A percentile compares a stretch with the other conserved stretches of the same genome.
Evolutionary conservation across 2,329 filamentous ascomycete species (phyloP).

Genomic region (Sclerotinia borealis): DNA sequence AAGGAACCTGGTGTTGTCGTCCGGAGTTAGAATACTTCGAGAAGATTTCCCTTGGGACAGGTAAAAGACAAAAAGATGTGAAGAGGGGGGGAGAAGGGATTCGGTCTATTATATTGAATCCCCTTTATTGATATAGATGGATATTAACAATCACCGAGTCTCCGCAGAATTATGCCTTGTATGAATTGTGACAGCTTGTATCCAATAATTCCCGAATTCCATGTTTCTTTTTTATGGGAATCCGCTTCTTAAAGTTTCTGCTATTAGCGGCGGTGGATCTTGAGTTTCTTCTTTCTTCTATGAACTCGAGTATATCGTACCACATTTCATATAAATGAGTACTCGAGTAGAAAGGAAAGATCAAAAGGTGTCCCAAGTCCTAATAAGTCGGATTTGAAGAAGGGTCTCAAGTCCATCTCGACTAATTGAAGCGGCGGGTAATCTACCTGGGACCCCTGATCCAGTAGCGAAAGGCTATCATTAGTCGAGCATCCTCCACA

Average conservation of each 20-base stretch:
- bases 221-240: background rate
- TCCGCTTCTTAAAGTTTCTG: constrained; percentile 2
- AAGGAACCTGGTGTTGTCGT: background rate
- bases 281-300: background rate
- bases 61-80: background rate
- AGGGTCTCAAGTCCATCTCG: background rate
- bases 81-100: no score
- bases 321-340: background rate
- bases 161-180: background rate
- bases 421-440: background rate
- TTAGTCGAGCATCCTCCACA: background rate
- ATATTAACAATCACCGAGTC: background rate
- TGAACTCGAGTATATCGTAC: no score
- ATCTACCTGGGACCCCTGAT: background rate
- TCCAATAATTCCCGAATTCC: background rate
- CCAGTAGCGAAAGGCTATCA: background rate
- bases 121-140: background rate
- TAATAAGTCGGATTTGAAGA: background rate
- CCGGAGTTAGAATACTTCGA: no score
- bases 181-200: background rate
- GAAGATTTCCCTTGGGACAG: no score
- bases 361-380: background rate
- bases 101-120: no score
- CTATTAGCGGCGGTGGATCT: background rate
- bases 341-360: no score